Percentiles rank a stretch among this genome's conserved stretches.
phyloP scores from a whole-genome alignment of 371 early-diverging fungal species.

The Mortierella sp. region DNA sequence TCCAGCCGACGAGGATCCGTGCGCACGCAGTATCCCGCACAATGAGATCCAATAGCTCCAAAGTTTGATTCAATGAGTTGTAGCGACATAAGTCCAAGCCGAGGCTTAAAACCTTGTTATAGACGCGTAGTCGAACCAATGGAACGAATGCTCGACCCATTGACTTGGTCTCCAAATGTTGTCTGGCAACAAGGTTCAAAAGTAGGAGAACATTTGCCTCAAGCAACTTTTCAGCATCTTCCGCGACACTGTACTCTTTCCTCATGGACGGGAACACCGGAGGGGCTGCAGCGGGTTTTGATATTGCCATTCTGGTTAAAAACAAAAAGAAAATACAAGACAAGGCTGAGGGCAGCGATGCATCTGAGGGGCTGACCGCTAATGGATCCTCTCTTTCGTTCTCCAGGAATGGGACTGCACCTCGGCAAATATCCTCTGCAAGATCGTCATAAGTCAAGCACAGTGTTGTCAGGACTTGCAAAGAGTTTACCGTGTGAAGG shows the following conservation, averaged over 20 bases:
- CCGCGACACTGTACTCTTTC: neutral
- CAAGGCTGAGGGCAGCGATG: conserved; percentile 23
- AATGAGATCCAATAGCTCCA: conserved; percentile 24
- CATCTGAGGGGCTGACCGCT: conserved; percentile 11
- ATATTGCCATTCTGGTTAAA: conserved; percentile 12
- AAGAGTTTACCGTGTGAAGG: conserved; percentile 24
- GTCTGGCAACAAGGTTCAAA: conserved; percentile 14
- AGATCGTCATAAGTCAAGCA: conserved; percentile 22
- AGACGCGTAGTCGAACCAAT: conserved; percentile 26
- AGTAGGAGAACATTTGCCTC: conserved; percentile 27
- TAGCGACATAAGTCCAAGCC: conserved; percentile 7
- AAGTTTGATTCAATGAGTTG: conserved; percentile 10
- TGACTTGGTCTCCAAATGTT: conserved; percentile 18
- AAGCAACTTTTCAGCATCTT: conserved; percentile 26
- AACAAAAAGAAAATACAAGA: conserved; percentile 35
- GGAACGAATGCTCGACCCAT: conserved; percentile 5
- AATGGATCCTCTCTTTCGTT: conserved; percentile 21
- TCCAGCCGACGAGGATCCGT: conserved; percentile 35
- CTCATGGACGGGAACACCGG: conserved; percentile 2
- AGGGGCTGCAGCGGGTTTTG: neutral
- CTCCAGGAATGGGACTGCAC: conserved; percentile 32
- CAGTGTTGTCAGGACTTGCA: conserved; percentile 28
- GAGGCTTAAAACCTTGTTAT: conserved; percentile 13
- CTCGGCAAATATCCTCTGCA: conserved; percentile 14
- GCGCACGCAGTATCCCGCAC: conserved; percentile 27